Conservation (phyloP, 2,329 filamentous ascomycete genomes). For the Raffaelea albimanens region DNA sequence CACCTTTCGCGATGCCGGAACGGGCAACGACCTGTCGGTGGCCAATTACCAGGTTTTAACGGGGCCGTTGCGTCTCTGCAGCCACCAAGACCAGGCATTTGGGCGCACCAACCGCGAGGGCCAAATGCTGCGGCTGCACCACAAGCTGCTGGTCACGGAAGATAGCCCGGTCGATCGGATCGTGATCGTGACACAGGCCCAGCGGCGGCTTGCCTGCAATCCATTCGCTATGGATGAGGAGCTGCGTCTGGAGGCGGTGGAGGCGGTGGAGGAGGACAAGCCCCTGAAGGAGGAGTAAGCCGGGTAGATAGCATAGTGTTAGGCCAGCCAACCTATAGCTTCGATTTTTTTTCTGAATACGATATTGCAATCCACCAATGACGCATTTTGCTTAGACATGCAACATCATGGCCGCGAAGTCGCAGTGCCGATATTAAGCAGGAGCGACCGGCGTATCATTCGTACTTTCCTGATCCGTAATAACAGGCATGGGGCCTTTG, state of each 20-base stretch:
- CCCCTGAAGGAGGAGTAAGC: background rate
- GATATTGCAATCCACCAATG: too few relatives aligned
- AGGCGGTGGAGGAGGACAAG: background rate
- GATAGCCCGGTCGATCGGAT: constrained; percentile 15
- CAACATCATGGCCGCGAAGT: too few relatives aligned
- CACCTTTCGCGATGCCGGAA: constrained; percentile 14
- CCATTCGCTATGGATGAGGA: constrained; percentile 11
- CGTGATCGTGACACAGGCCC: constrained; percentile 14
- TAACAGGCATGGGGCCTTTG: too few relatives aligned
- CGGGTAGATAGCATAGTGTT: too few relatives aligned
- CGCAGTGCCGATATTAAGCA: too few relatives aligned
- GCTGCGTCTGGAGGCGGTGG: constrained; percentile 9
- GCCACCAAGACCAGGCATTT: constrained; percentile 16
- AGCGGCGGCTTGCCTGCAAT: constrained; percentile 12
- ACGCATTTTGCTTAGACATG: too few relatives aligned
- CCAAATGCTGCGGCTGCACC: constrained; percentile 13
- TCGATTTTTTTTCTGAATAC: too few relatives aligned
- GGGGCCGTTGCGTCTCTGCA: constrained; percentile 13
- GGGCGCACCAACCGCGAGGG: constrained; percentile 16
- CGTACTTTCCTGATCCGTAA: too few relatives aligned
- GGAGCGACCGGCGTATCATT: too few relatives aligned
- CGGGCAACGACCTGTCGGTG: constrained; percentile 12
- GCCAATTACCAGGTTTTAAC: constrained; percentile 17
- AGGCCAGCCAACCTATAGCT: too few relatives aligned
- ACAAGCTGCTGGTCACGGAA: constrained; percentile 12